Evolutionary conservation across 495 filamentous ascomycete genomes (phyloP), one percentile per base, ranked within the genome.

Genomic region (Trichoderma parareesei): DNA sequence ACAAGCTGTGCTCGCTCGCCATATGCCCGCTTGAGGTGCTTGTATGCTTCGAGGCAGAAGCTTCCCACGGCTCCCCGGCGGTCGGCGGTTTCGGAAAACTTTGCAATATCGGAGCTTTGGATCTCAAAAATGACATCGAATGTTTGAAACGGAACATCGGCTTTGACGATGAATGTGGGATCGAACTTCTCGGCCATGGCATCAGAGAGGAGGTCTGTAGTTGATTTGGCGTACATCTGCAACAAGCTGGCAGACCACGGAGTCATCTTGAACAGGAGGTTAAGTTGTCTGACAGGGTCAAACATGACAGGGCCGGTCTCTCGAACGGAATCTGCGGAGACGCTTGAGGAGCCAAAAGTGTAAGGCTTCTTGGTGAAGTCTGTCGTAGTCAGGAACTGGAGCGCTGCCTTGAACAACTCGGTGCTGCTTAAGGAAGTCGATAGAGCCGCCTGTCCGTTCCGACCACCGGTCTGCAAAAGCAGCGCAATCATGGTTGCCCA

Each of bases 181-280:
- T 89, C 88, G 68, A 97, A 97, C 65, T 90, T 88, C 70, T 97
- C 91, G 62, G 85, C 83, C 20, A 83, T 73, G n/a, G 80, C 81
- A 67, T 94, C 85, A 65, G 86, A 87, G 16, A 97, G 81, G 71
- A 90, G 85, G n/a, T 79, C 81, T 33, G 94, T 69, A 0, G 91
- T 89, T 63, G 79, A 78, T 55, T 71, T 80, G 14, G 92, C 91
- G 70, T 97, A 91, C 49, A 88, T 84, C 61, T 85, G 84, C 57
- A 88, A 75, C 68, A 85, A 69, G 6, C 76, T 71, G 70, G 96
- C 96, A 9, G 92, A 93, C 89, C 90, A 97, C 41, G 82, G 73
- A 0, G 86, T 88, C 91, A 97, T 96, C 71, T 97, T 97, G 77
- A 88, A 98, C 16, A 96, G 79, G 46, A 98, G 66, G 70, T 98